Base-by-base conservation (phyloP, 768 basidiomycete species). In the Phlebiopsis flavidoalba region DNA sequence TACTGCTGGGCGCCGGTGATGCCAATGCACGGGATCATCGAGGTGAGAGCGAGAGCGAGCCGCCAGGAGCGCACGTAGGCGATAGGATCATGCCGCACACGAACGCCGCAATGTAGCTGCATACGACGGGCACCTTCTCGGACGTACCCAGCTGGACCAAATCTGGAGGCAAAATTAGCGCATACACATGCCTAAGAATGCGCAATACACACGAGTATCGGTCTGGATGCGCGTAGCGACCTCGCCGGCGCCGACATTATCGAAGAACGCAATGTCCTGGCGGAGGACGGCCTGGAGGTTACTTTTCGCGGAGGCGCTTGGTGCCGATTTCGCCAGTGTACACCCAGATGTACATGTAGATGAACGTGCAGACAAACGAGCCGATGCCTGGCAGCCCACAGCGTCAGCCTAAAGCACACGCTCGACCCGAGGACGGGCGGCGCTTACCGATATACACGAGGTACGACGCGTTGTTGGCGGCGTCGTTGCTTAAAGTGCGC, bases 161-260 rank as follows among this genome's bases (percentile, higher is more conserved):
- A 76, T 96, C 89, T 91, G 58, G 31, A 17, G 6, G 26, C 26
- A 2, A n/a, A 31, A 3, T 31, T 31, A 31, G 26, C 26, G 26
- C 26, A 31, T 31, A 31, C 6, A 31, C 26, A 2, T 8, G 10
- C 36, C 21, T 43, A 22, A 19, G n/a, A n/a, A 59, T 24, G 5
- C 19, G 3, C 17, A 43, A 17, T 21, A 77, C 85, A 63, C 68
- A 89, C 89, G 91, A 22, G 89, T 91, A 70, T 92, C 89, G 0
- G 91, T 91, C 70, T 91, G 89, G 61, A 97, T 97, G 52, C 94
- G 86, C 5, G 94, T 97, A 0, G 95, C 89, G 24, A 98, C 87
- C 70, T 98, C 95, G 61, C 95, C 95, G 6, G 94, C 88, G 50
- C 95, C 94, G 59, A 97, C 83, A 8, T 86, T 83, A 71, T 98